Percentiles rank a stretch among this genome's conserved stretches.
phyloP scores from a whole-genome alignment of 768 basidiomycete species.

The Termitomyces sp. region DNA sequence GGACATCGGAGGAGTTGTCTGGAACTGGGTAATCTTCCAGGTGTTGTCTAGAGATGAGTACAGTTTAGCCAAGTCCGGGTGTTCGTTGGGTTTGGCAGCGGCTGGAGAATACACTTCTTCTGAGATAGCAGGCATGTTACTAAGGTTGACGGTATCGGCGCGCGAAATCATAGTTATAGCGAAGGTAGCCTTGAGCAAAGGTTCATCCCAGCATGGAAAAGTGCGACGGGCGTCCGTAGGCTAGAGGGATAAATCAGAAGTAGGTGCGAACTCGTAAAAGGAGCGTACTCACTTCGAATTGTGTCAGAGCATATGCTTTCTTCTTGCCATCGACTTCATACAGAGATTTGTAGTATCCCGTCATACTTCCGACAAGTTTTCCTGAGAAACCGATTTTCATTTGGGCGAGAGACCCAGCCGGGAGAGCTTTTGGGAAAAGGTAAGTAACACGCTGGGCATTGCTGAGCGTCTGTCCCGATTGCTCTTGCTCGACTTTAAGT shows the following conservation, averaged over 20 bases:
- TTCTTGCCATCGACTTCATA: constrained; percentile 63
- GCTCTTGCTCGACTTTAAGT: constrained; percentile 43
- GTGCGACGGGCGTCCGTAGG: constrained; percentile 82
- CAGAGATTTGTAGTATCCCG: constrained; percentile 76
- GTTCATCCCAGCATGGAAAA: constrained; percentile 94
- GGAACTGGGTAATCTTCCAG: constrained; percentile 85
- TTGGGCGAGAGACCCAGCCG: constrained; percentile 65
- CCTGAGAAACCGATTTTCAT: constrained; percentile 70
- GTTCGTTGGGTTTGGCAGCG: constrained; percentile 25
- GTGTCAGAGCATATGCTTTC: constrained; percentile 76
- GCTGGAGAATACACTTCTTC: constrained; percentile 43
- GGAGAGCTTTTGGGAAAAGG: constrained; percentile 53
- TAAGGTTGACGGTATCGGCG: constrained; percentile 68
- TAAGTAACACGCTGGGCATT: constrained; percentile 65
- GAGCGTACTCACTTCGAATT: constrained; percentile 64
- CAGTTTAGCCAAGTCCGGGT: constrained; percentile 36
- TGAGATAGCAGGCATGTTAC: constrained; percentile 82
- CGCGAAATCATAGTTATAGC: constrained; percentile 77
- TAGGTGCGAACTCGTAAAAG: neutral
- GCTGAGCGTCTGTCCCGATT: constrained; percentile 52
- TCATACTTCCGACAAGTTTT: constrained; percentile 68
- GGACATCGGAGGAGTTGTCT: constrained; percentile 82
- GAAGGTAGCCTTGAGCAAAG: constrained; percentile 83
- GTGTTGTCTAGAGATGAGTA: constrained; percentile 37
- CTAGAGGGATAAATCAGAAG: constrained; percentile 31